phyloP scores from a whole-genome alignment of 208 protist species.

The Crithidia thermophila region DNA sequence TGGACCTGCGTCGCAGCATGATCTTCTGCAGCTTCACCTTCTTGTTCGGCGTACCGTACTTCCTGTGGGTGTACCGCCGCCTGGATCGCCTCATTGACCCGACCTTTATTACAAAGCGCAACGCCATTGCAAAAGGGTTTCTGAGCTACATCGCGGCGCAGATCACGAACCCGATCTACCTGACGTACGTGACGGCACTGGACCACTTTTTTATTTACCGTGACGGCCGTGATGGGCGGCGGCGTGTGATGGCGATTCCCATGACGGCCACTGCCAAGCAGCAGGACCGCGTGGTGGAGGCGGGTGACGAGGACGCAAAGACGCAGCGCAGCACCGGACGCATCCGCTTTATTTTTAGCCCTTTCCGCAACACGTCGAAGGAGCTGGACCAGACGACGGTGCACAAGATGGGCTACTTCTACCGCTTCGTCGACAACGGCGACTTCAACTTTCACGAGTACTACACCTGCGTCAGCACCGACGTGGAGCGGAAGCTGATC shows the following conservation, averaged over 20 bases:
- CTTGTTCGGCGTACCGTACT: conserved; percentile 69
- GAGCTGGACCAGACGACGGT: conserved; percentile 36
- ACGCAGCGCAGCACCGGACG: conserved; percentile 18
- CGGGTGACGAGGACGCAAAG: conserved; percentile 24
- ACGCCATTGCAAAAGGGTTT: conserved; percentile 68
- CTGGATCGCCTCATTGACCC: conserved; percentile 57
- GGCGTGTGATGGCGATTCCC: conserved; percentile 43
- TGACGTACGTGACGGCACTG: conserved; percentile 69
- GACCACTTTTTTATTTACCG: conserved; percentile 83
- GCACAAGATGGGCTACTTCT: conserved; percentile 59
- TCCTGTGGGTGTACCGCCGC: conserved; percentile 55
- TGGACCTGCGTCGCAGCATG: conserved; percentile 77
- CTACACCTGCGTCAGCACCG: conserved; percentile 42
- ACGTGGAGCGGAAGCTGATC: conserved; percentile 50
- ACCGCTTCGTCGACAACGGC: conserved; percentile 55
- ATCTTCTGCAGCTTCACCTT: conserved; percentile 84
- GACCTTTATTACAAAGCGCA: conserved; percentile 45
- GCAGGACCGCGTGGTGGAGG: conserved; percentile 15
- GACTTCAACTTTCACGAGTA: conserved; percentile 66
- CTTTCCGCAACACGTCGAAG: conserved; percentile 19
- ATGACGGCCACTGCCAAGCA: conserved; percentile 3
- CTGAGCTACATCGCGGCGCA: conserved; percentile 67
- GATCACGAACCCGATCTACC: conserved; percentile 62
- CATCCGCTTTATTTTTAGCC: conserved; percentile 28
- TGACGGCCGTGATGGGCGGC: conserved; percentile 65